Base-by-base conservation (phyloP, 805 yeast species). In the Kurtzmaniella fragi region DNA sequence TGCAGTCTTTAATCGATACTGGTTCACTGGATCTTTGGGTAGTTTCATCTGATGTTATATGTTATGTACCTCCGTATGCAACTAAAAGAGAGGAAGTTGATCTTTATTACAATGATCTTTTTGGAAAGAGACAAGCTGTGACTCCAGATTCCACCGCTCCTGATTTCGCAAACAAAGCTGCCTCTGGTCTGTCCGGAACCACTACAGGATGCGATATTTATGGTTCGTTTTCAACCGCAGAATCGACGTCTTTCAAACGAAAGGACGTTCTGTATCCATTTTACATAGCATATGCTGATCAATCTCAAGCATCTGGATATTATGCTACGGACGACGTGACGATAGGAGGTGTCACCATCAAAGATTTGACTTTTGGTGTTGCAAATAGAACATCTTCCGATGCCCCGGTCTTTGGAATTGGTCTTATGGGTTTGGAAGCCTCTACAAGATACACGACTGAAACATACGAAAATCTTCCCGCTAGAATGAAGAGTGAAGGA, bases 381-480 rank as follows among this genome's bases (percentile, higher is more conserved):
- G 95, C 85, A 2, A 77, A 78, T 52, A 56, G 59, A 27, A 76
- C 87, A 1, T 77, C 78, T 44, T 78, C 90, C 3, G 57, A 77
- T 7, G 62, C 73, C 42, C 91, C 95, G 40, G 91, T 86, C 17
- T 59, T 85, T 31, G 89, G 90, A 20, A 77, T 85, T 45, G 91
- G 93, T 9, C 67, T 84, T 37, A 61, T 76, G 4, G 84, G 79
- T 11, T 68, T 84, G 40, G 95, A 89, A 58, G n/a, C n/a, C n/a
- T n/a, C n/a, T n/a, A 67, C 76, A 3, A 83, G 91, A 1, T 58
- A 53, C 48, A 37, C 52, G 14, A 34, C 36, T 25, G 12, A 42
- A 16, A 17, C 42, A 10, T 68, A 68, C 49, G 64, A 64, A 47
- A 68, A 68, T 48, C 53, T 67, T 29, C 73, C 73, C 8, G 31